Base-by-base conservation (phyloP, 352 stramenopile species). In the Globisporangium iwayamae region DNA sequence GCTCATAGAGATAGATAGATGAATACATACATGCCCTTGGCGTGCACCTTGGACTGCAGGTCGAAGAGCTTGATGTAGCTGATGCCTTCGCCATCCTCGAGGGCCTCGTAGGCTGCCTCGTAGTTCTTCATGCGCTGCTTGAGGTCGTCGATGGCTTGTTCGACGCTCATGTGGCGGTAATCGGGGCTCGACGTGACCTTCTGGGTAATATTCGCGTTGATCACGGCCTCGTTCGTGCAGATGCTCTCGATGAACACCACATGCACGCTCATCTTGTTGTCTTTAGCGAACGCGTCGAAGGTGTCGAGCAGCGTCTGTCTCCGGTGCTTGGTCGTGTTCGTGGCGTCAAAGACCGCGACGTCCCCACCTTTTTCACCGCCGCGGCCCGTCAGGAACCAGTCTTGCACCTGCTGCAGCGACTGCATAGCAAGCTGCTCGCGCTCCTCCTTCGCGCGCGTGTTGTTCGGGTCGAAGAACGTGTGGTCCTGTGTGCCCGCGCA, bases 241-340 rank as follows among this genome's bases (percentile, higher is more conserved):
- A 98, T 96, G 45, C 78, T 94, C 70, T 98, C 94, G 14, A 98
- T 74, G 72, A 98, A 97, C 51, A 98, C 90, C 28, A 97, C 81
- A 72, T 92, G 85, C 34, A 94, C 83, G 58, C 78, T 92, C 50
- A 85, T 89, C 53, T 90, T 79, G 65, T 92, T 58, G 10, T 65
- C 57, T 32, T 73, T 77, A 0, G 81, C 78, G 56, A 94, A 94
- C 50, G 65, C 56, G 25, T 65, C 56, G 56, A 93, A 92, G 28
- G 75, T 83, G 0, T 93, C 79, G 1, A 86, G 59, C 60, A 92
- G 72, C 67, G 77, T 66, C 30, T 71, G 70, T 36, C 85, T 67
- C 20, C 86, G 69, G 9, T 47, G 63, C 60, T 87, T 89, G 13
- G 89, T 97, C 30, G 89, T 92, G 75, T 97, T 97, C 10, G 90